Evolutionary conservation across 2,329 filamentous ascomycete species (phyloP).

Genomic region (Thelonectria rubi): DNA sequence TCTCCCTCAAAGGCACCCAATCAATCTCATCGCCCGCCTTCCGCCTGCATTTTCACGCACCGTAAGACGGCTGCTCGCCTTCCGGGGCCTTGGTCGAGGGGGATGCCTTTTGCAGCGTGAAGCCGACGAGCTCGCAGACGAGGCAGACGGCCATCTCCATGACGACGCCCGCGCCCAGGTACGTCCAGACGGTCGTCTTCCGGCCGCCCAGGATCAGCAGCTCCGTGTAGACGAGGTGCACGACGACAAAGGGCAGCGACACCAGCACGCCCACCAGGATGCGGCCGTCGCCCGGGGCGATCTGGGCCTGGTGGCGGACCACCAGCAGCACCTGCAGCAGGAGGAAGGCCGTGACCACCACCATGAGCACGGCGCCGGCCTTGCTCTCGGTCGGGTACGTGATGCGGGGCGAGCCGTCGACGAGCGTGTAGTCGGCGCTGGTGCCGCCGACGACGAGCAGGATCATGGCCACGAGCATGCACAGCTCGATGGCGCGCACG

Average conservation of each 20-base stretch:
- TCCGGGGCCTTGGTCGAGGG: conserved; percentile 23
- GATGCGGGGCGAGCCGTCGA: conserved; percentile 36
- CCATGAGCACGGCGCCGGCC: conserved; percentile 43
- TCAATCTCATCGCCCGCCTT: neutral
- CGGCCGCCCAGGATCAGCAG: conserved; percentile 42
- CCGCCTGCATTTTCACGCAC: conserved; percentile 12
- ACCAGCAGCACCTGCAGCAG: conserved; percentile 53
- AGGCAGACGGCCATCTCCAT: conserved; percentile 48
- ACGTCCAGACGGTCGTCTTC: conserved; percentile 43
- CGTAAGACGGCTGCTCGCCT: conserved; percentile 13
- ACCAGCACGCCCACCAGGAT: conserved; percentile 56
- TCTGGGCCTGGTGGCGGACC: conserved; percentile 49
- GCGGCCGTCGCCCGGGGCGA: conserved; percentile 62
- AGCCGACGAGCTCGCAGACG: conserved; percentile 44
- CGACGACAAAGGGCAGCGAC: conserved; percentile 47
- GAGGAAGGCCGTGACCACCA: conserved; percentile 52
- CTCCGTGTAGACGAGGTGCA: conserved; percentile 46
- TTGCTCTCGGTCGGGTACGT: conserved; percentile 42
- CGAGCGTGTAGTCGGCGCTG: conserved; percentile 35
- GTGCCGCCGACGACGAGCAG: conserved; percentile 47
- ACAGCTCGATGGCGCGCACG: conserved; percentile 50
- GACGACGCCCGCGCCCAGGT: conserved; percentile 45
- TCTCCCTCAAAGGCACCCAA: conserved; percentile 7
- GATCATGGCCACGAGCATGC: conserved; percentile 53
- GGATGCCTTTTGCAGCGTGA: conserved; percentile 41